Percentiles rank a stretch among this genome's conserved stretches.
phyloP scores from a whole-genome alignment of 768 basidiomycete species.

The Suillus clintonianus region DNA sequence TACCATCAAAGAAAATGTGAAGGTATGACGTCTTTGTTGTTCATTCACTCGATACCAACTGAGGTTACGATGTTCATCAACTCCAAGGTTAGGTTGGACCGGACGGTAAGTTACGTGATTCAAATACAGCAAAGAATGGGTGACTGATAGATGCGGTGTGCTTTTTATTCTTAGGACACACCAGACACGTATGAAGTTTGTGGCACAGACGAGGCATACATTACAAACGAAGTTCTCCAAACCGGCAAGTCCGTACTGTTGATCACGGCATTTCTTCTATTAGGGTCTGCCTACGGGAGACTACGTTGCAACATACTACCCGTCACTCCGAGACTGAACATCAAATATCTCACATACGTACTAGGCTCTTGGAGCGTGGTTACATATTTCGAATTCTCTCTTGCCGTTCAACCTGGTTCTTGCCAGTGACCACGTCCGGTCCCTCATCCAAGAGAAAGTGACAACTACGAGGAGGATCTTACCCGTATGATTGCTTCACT shows the following conservation, averaged over 20 bases:
- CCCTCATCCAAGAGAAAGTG: background rate
- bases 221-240: background rate
- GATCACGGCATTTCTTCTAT: background rate
- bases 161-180: background rate
- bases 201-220: too few species aligned
- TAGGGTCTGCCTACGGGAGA: too few species aligned
- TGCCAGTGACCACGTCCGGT: background rate
- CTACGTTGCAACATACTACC: background rate
- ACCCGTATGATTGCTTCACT: background rate
- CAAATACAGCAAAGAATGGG: background rate
- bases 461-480: background rate
- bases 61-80: too few species aligned
- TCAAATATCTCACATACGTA: background rate
- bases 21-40: background rate
- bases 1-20: background rate
- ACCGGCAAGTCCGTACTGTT: background rate
- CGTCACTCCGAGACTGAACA: background rate
- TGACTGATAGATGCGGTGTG: background rate
- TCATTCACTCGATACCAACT: background rate
- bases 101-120: background rate
- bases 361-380: background rate
- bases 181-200: too few species aligned
- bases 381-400: too few species aligned
- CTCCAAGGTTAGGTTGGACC: background rate
- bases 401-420: too few species aligned